phyloP scores from a whole-genome alignment of 2,329 filamentous ascomycete species.

The Penicillium sp. region DNA sequence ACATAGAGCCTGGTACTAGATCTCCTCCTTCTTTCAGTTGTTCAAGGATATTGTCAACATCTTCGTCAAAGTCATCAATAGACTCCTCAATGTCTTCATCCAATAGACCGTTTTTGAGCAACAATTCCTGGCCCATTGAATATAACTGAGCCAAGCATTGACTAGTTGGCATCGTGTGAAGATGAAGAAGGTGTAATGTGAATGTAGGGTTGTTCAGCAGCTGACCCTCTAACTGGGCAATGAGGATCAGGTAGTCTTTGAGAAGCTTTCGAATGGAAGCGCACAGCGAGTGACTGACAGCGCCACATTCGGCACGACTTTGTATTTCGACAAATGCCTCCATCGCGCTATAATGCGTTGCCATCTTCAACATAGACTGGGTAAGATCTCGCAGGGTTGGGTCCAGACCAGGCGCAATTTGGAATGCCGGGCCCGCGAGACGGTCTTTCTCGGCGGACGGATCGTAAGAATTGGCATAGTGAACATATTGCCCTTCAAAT shows the following conservation, averaged over 20 bases:
- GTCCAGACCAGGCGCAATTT: conserved; percentile 79
- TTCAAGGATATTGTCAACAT: conserved; percentile 91
- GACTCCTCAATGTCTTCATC: conserved; percentile 71
- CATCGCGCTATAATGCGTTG: conserved; percentile 87
- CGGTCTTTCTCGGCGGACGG: conserved; percentile 83
- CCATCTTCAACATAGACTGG: conserved; percentile 86
- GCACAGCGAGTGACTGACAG: conserved; percentile 93
- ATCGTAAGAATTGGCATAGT: conserved; percentile 80
- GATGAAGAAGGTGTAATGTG: conserved; percentile 87
- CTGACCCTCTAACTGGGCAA: conserved; percentile 92
- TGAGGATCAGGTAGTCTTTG: conserved; percentile 89
- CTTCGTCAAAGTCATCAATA: conserved; percentile 70
- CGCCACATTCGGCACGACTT: conserved; percentile 87
- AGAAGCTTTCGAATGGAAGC: conserved; percentile 89
- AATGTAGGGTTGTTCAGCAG: conserved; percentile 86
- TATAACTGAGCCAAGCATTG: conserved; percentile 93
- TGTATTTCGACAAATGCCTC: conserved; percentile 94
- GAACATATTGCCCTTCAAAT: conserved; percentile 96
- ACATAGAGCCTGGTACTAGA: conserved; percentile 73
- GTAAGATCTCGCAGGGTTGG: conserved; percentile 88
- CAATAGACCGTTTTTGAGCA: conserved; percentile 83
- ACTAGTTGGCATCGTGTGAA: conserved; percentile 85
- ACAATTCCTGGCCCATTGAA: conserved; percentile 79
- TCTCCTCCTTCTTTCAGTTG: conserved; percentile 85
- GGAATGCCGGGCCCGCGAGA: conserved; percentile 78